phyloP scores from a whole-genome alignment of 2,329 filamentous ascomycete species.

The Phyllosticta citribraziliensis region DNA sequence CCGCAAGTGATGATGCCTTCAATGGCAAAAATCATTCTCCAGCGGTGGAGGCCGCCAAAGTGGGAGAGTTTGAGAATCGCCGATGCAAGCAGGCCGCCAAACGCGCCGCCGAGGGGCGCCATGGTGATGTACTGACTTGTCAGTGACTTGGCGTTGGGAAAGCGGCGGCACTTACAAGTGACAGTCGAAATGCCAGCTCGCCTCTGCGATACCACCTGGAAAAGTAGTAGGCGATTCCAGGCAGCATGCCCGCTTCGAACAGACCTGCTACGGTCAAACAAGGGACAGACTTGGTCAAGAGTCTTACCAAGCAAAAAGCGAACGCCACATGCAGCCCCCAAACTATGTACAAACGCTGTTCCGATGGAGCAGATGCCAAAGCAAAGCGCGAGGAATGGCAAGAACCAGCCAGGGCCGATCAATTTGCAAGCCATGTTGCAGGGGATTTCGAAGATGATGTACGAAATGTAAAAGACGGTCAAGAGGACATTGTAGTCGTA shows the following conservation, averaged over 20 bases:
- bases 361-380: slow-evolving; percentile 54
- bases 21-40: slow-evolving; percentile 65
- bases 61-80: slow-evolving; percentile 52
- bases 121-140: slow-evolving; percentile 52
- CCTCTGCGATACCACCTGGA: slow-evolving; percentile 61
- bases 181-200: slow-evolving; percentile 58
- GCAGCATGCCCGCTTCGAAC: slow-evolving; percentile 66
- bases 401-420: slow-evolving; percentile 62
- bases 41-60: slow-evolving; percentile 47
- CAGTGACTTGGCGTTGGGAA: neutral
- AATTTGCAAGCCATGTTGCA: slow-evolving; percentile 59
- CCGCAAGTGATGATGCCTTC: slow-evolving; percentile 56
- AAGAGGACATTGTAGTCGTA: slow-evolving; percentile 63
- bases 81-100: slow-evolving; percentile 54
- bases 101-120: slow-evolving; percentile 60
- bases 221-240: slow-evolving; percentile 65
- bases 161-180: slow-evolving; percentile 28
- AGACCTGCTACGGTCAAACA: neutral
- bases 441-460: slow-evolving; percentile 65
- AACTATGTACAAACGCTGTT: slow-evolving; percentile 54
- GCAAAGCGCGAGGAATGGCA: slow-evolving; percentile 34
- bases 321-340: slow-evolving; percentile 46
- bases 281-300: neutral
- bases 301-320: slow-evolving; percentile 52
- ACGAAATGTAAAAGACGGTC: slow-evolving; percentile 61